Base-by-base conservation (phyloP, 176 grass and related monocot genomes). In the Areca catechu region DNA sequence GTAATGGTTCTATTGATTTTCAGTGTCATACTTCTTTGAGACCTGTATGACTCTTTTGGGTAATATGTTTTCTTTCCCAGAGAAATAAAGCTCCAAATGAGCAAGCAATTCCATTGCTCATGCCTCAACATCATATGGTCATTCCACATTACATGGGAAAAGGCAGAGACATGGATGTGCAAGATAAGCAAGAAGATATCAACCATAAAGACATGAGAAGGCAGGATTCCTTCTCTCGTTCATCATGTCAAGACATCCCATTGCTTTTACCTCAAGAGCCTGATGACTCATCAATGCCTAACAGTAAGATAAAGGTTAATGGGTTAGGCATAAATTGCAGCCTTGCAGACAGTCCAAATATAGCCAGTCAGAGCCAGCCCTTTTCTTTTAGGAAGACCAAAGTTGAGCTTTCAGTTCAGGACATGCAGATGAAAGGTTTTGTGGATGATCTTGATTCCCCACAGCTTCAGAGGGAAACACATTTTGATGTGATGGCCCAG, bases 21-120 rank as follows among this genome's bases (percentile, higher is more conserved):
- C 1, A 10, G 34, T 43, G 34, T 43, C 10, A 43, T 43, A 14
- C 7, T 43, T 43, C 34, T 43, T 43, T 43, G 10, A 43, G 34
- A 14, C 9, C 5, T 57, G 57, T 22, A 58, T 20, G 54, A 7
- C 37, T 17, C 62, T 61, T 19, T 67, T 71, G 50, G 24, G 28
- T 51, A 22, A 10, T 43, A 10, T 43, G 10, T 43, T 43, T 43
- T 43, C 10, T n/a, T 67, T 65, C 43, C 43, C 78, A 97, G 93
- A 88, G 86, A 66, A 97, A 85, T 70, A 97, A 97, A 80, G 93
- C 93, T 82, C 76, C 85, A 82, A 97, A 97, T 72, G 86, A 97
- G 81, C 80, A 86, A 71, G 75, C 78, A 58, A 97, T 97, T 82
- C 93, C 93, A 20, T 85, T 97, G 37, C 50, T 97, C 69, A 97